Conservation (phyloP, 495 filamentous ascomycete genomes). For the Bombardia bombarda region DNA sequence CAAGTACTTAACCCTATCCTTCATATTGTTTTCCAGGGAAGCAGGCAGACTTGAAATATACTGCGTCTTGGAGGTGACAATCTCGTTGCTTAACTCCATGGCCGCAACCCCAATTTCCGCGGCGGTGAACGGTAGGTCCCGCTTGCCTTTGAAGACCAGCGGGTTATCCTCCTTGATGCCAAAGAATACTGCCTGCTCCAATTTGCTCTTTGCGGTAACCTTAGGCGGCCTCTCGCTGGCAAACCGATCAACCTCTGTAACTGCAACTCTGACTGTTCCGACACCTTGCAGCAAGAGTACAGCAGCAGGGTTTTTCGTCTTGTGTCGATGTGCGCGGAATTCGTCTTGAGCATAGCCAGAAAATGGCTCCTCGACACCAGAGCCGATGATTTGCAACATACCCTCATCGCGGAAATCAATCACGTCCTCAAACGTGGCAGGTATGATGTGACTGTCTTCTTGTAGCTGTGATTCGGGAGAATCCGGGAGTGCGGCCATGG, state of each 20-base stretch:
- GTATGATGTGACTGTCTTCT: slow-evolving; percentile 49
- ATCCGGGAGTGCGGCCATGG: slow-evolving; percentile 51
- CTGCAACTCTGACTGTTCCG: slow-evolving; percentile 69
- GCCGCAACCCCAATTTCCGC: slow-evolving; percentile 73
- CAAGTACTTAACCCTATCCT: slow-evolving; percentile 58
- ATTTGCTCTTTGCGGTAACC: slow-evolving; percentile 74
- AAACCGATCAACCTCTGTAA: slow-evolving; percentile 44
- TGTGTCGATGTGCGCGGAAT: slow-evolving; percentile 36
- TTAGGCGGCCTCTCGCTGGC: slow-evolving; percentile 38
- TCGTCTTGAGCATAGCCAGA: slow-evolving; percentile 31
- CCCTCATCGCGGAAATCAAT: slow-evolving; percentile 69
- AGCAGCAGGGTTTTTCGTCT: slow-evolving; percentile 53
- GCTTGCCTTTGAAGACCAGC: slow-evolving; percentile 62
- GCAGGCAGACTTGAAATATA: slow-evolving; percentile 63
- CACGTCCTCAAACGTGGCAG: slow-evolving; percentile 69
- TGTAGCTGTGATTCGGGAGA: slow-evolving; percentile 64
- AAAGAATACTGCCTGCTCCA: slow-evolving; percentile 93
- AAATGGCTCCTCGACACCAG: slow-evolving; percentile 49
- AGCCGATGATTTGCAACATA: slow-evolving; percentile 51
- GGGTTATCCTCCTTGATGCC: slow-evolving; percentile 72
- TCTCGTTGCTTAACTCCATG: slow-evolving; percentile 67
- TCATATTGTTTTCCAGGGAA: slow-evolving; percentile 74
- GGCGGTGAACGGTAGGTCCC: slow-evolving; percentile 52
- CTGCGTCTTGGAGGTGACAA: slow-evolving; percentile 64
- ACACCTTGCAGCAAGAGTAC: slow-evolving; percentile 70